phyloP scores from a whole-genome alignment of 352 stramenopile genomes.

The Elongisporangium prolatum region DNA sequence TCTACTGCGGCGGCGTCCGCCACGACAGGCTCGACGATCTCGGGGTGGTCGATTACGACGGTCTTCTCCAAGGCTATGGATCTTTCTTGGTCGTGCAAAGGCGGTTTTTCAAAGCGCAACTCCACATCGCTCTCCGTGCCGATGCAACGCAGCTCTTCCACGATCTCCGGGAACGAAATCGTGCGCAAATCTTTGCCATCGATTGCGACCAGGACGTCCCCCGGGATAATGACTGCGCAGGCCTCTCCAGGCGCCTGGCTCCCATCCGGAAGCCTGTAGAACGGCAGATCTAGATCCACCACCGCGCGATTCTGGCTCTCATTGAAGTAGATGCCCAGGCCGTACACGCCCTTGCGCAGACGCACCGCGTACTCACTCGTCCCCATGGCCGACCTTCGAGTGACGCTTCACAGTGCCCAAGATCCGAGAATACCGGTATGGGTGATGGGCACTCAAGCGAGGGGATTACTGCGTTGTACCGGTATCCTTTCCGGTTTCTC shows the following conservation, averaged over 20 bases:
- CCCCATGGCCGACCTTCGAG: background rate
- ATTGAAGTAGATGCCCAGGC: slow-evolving; percentile 73
- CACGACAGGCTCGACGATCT: background rate
- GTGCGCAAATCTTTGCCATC: slow-evolving; percentile 25
- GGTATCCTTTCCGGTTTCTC: background rate
- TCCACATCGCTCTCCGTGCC: slow-evolving; percentile 22
- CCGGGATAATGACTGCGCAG: slow-evolving; percentile 36
- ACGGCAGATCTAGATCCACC: slow-evolving; percentile 54
- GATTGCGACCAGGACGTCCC: slow-evolving; percentile 47
- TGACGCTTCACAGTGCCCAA: background rate
- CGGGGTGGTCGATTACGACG: background rate
- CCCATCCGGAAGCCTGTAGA: slow-evolving; percentile 63
- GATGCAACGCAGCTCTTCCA: slow-evolving; percentile 59
- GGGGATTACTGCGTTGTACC: background rate
- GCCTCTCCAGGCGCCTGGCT: slow-evolving; percentile 47
- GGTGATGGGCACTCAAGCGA: background rate
- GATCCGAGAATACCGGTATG: background rate
- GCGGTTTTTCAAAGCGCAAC: slow-evolving; percentile 36
- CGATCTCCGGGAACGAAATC: slow-evolving; percentile 37
- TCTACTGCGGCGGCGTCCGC: slow-evolving; percentile 8
- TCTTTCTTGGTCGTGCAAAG: background rate
- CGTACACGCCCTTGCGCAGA: slow-evolving; percentile 53
- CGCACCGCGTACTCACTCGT: slow-evolving; percentile 30
- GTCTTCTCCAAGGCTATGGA: background rate
- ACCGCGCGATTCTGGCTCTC: slow-evolving; percentile 23